A percentile compares a stretch with the other conserved stretches of the same genome.
These are phyloP conservation scores for Thielaviopsis cerberus DNA, from an alignment of 2,329 filamentous ascomycete species.

Conservation along the genomic window DNA sequence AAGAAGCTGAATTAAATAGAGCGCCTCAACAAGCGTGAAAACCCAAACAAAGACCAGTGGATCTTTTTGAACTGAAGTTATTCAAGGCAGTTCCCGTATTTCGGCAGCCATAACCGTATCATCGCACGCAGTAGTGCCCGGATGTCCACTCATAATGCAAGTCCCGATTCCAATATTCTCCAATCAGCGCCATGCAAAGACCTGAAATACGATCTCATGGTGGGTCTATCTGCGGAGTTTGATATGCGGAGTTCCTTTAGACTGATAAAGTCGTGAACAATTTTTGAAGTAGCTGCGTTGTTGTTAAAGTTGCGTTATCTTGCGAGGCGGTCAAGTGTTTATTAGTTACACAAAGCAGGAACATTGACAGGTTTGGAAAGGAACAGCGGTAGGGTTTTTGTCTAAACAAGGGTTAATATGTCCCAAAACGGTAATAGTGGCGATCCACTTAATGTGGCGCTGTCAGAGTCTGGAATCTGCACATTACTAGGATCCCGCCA, in stretches of 20 bases:
- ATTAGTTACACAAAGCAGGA: background rate
- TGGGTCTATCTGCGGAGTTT: background rate
- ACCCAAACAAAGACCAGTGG: background rate
- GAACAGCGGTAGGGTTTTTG: background rate
- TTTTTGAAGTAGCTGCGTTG: background rate
- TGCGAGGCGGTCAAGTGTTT: background rate
- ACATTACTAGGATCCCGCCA: slow-evolving; percentile 3
- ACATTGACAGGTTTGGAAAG: background rate
- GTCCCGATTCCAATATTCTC: background rate
- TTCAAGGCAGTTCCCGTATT: background rate
- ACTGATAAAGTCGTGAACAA: background rate
- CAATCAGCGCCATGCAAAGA: background rate
- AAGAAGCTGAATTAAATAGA: too few relatives aligned
- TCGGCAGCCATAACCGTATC: background rate
- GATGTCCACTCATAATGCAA: background rate
- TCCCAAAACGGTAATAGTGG: slow-evolving; percentile 10
- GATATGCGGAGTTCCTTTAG: background rate
- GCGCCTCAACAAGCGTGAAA: background rate
- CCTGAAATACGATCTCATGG: background rate
- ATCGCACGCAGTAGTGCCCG: background rate
- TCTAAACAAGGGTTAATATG: background rate
- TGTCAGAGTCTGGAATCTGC: background rate
- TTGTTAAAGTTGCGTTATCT: background rate
- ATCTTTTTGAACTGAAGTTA: background rate
- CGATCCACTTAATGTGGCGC: slow-evolving; percentile 14